phyloP scores from a whole-genome alignment of 208 protist genomes.

The Naegleria gruberi region DNA sequence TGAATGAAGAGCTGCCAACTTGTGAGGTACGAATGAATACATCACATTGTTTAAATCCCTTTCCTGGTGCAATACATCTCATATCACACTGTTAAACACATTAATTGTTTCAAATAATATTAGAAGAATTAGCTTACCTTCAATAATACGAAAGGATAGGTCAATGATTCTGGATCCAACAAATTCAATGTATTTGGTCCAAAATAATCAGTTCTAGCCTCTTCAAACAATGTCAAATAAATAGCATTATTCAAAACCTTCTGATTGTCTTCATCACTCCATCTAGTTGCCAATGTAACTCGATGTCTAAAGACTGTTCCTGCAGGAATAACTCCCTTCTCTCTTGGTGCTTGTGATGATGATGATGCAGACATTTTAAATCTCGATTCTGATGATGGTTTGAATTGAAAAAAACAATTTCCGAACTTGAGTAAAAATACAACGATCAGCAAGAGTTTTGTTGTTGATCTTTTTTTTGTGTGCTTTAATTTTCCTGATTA shows the following conservation, averaged over 20 bases:
- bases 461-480: no score
- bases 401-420: no score
- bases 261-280: neutral
- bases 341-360: no score
- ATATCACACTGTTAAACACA: neutral
- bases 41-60: neutral
- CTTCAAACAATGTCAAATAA: constrained; percentile 7
- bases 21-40: neutral
- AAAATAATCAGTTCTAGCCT: constrained; percentile 15
- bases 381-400: no score
- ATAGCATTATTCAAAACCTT: constrained; percentile 5
- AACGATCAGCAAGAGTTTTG: no score
- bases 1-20: neutral
- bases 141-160: neutral
- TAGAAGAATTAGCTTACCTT: neutral
- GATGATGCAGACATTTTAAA: no score
- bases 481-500: no score
- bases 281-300: neutral
- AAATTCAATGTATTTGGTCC: neutral
- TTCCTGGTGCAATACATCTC: neutral
- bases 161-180: neutral
- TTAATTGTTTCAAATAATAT: no score
- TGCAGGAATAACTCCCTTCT: neutral
- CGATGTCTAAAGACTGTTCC: neutral
- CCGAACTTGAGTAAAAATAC: no score